Base-by-base conservation (phyloP, 306 rosid species). In the Phaseolus lunatus region DNA sequence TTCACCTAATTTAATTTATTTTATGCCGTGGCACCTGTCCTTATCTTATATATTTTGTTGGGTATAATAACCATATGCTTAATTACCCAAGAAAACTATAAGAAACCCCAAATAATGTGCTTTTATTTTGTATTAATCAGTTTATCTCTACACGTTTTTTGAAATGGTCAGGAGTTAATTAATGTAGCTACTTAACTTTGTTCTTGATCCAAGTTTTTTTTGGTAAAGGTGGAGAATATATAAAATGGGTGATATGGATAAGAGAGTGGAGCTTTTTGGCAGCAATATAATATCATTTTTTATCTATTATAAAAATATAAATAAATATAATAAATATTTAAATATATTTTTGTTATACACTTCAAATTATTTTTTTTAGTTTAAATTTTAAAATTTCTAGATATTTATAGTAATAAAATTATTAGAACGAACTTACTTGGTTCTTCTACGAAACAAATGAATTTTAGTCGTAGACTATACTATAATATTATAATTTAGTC, bases 231-330 rank as follows among this genome's bases (percentile, higher is more conserved):
- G 75, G 79, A 39, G 82, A 70, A 70, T 49, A 56, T 44, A 79
- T 57, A 63, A 61, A 80, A 80, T 57, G 72, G 20, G 43, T 27
- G 78, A 67, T 81, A 48, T 67, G 83, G 85, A 81, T 82, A 76
- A 85, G 77, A 50, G 24, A 45, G 8, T 48, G 69, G 77, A 14
- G 67, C 53, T 75, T 33, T 61, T 33, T n/a, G n/a, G 67, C 43
- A 71, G 62, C 71, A 65, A 72, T 72, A 71, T 77, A 43, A 14
- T 31, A 23, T 64, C 11, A 5, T 45, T 43, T 63, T 73, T 59
- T 48, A 65, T 68, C 41, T 20, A 10, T 58, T 7, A 29, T 50
- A 74, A 56, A 67, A 78, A 67, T 67, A 41, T 1, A 22, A 65
- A 65, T 47, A 50, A 35, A 6, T 31, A 31, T 4, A 31, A 31